A percentile compares a stretch with the other conserved stretches of the same genome.
Conservation (phyloP, 192 early-diverging fungal species). For the Rhizoclosmatium globosum region DNA sequence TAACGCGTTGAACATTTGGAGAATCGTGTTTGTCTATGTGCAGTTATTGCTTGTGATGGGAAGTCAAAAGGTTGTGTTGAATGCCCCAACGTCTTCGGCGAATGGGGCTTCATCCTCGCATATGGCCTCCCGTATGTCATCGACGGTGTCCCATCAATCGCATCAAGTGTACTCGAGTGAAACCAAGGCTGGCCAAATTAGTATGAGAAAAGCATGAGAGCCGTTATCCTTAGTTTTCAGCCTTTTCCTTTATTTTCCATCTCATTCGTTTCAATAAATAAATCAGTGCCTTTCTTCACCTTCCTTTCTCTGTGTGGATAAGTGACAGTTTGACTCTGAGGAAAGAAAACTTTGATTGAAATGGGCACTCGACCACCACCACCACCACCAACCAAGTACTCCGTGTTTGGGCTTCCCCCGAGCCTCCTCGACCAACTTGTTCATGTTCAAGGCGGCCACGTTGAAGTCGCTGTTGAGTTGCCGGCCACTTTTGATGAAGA, state of each 20-base stretch:
- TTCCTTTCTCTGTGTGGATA: no score
- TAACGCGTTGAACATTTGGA: constrained; percentile 22
- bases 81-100: neutral
- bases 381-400: constrained; percentile 1
- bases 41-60: constrained; percentile 23
- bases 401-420: constrained; percentile 35
- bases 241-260: no score
- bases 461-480: neutral
- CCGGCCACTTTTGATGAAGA: neutral
- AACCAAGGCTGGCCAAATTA: no score
- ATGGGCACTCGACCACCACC: neutral
- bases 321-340: neutral
- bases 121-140: no score
- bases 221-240: no score
- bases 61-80: constrained; percentile 15
- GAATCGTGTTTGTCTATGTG: constrained; percentile 29
- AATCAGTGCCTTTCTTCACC: no score
- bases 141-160: no score
- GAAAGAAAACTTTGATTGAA: neutral
- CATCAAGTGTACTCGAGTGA: no score
- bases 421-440: constrained; percentile 36
- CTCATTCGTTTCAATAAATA: no score
- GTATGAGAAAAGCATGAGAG: no score
- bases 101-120: no score
- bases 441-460: neutral